Evolutionary conservation across 2,329 filamentous ascomycete genomes (phyloP), one percentile per base, ranked within the genome.

Genomic region (Gnomoniopsis smithogilvyi): DNA sequence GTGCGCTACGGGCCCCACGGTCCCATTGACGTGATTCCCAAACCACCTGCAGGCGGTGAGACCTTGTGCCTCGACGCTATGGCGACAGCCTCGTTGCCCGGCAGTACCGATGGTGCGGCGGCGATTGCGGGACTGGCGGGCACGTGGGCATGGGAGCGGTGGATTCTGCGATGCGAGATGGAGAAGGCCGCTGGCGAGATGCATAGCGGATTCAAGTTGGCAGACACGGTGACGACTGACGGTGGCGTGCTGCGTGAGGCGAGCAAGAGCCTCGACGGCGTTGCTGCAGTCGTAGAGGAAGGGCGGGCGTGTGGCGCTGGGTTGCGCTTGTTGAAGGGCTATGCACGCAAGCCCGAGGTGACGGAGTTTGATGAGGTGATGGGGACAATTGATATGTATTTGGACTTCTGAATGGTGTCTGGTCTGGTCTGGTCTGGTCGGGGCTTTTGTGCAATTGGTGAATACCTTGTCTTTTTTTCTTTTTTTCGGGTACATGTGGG

Each of bases 121-220:
- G 86, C 84, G 66, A 79, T 96, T 64, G 89, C 90, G 14, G 93
- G 93, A 21, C 76, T 98, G 45, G 85, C 94, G 1, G 95, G 92
- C 4, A 88, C 89, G 26, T 95, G 92, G 87, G 87, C 88, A 71
- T 99, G 93, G 94, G 95, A 99, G 81, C 90, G 91, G 72, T 99
- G 95, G 95, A 83, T 98, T 72, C 77, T 97, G 65, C 91, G 92
- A 69, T 83, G 94, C 67, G 90, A 95, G 76, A 84, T 88, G 76
- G 93, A 97, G 78, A 95, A 83, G 73, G 79, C 80, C 4, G 79
- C 91, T 69, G 89, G 90, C 26, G 87, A 91, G 69, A 73, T 81
- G 62, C 57, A 60, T 53, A 62, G 60, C 57, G 60, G 60, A 12
- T 60, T 62, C 57, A 73, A 82, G 12, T 77, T 85, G 24, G 75